A percentile compares a stretch with the other conserved stretches of the same genome.
Conservation (phyloP, 306 rosid species). For the Bauhinia variegata region DNA sequence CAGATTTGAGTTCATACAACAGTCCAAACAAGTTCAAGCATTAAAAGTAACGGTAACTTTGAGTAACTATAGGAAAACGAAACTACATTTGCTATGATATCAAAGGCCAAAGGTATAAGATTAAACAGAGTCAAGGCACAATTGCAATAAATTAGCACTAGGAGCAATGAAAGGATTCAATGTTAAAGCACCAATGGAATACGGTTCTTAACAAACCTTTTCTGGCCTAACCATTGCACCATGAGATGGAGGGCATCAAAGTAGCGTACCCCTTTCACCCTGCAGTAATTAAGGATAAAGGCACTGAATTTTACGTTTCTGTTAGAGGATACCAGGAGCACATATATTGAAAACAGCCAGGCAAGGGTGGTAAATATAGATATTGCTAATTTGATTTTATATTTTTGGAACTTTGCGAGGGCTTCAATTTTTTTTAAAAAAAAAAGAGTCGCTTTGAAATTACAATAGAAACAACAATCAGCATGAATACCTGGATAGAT, state of each 20-base stretch:
- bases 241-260: slow-evolving; percentile 78
- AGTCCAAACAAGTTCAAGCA: not conserved
- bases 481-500: no score
- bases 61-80: no score
- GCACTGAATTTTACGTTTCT: not conserved
- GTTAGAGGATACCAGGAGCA: not conserved
- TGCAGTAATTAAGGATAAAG: slow-evolving; percentile 31
- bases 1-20: not conserved
- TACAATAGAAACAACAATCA: no score
- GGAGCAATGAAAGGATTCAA: not conserved
- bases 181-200: slow-evolving; percentile 1
- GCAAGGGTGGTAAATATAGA: no score
- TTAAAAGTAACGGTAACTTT: no score
- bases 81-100: no score
- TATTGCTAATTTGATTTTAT: no score
- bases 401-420: no score
- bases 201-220: slow-evolving; percentile 56
- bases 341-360: not conserved
- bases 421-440: no score
- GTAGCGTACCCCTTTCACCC: slow-evolving; percentile 86
- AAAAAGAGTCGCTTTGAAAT: no score
- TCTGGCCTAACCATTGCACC: slow-evolving; percentile 91
- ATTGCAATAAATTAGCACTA: not conserved
- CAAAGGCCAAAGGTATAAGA: not conserved
- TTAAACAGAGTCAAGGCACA: not conserved